These are phyloP conservation scores for Mortierella antarctica DNA, from an alignment of 192 early-diverging fungal species.

Conservation along the genomic window DNA sequence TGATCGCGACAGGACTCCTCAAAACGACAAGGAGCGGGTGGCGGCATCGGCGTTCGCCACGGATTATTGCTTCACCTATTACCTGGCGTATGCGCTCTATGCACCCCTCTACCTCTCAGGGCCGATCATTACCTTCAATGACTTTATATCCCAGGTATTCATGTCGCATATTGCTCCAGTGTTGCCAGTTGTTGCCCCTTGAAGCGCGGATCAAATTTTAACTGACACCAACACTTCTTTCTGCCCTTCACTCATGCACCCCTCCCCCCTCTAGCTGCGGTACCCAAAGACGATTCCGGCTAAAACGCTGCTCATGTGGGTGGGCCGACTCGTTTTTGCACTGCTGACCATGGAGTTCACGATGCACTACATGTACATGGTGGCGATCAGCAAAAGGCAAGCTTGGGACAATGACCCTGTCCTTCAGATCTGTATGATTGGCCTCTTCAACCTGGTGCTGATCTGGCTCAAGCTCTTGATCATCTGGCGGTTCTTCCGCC, in stretches of 20 bases:
- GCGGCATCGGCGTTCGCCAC: constrained; percentile 57
- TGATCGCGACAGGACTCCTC: constrained; percentile 38
- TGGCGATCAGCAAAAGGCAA: constrained; percentile 87
- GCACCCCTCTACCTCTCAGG: constrained; percentile 95
- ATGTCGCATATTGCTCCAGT: not conserved
- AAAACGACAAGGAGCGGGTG: constrained; percentile 70
- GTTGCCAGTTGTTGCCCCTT: too few species aligned
- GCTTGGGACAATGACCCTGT: constrained; percentile 86
- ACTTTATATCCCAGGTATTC: constrained; percentile 86
- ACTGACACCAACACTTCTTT: not conserved
- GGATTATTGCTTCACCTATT: constrained; percentile 87
- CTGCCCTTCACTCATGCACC: not conserved
- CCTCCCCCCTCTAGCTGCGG: constrained; percentile 52
- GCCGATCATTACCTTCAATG: constrained; percentile 96
- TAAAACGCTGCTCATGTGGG: constrained; percentile 65
- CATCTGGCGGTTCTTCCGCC: constrained; percentile 97
- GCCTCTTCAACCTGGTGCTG: constrained; percentile 88
- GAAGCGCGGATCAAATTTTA: constrained; percentile 15
- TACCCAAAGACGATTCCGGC: constrained; percentile 62
- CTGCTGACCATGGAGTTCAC: constrained; percentile 88
- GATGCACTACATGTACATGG: constrained; percentile 87
- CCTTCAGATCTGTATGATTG: constrained; percentile 87
- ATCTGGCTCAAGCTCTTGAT: constrained; percentile 96
- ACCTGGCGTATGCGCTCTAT: constrained; percentile 85
- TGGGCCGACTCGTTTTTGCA: constrained; percentile 68